Percentiles rank a stretch among this genome's conserved stretches.
Evolutionary conservation across 129 eudicot species (phyloP).

Genomic region (Tagetes patula): DNA sequence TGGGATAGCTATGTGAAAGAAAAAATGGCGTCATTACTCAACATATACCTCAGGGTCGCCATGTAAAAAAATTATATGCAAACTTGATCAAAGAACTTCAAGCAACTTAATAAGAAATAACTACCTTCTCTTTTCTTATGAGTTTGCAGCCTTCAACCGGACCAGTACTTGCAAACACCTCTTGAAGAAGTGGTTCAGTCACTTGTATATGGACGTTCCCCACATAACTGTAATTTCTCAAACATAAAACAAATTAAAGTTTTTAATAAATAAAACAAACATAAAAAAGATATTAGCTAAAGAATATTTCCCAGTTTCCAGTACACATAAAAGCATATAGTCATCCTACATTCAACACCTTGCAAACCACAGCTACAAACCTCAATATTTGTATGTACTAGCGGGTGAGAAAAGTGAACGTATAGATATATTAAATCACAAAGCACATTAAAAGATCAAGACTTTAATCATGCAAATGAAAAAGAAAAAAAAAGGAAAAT

Average conservation of each 20-base stretch:
- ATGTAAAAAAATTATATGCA: constrained; percentile 4
- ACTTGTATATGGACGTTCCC: constrained; percentile 86
- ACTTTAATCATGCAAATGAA: constrained; percentile 24
- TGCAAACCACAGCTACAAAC: constrained; percentile 16
- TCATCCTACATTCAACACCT: constrained; percentile 27
- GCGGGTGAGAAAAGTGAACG: constrained; percentile 11
- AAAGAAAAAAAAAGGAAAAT: not conserved
- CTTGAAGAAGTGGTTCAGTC: constrained; percentile 88
- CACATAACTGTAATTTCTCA: constrained; percentile 76
- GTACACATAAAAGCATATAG: constrained; percentile 23
- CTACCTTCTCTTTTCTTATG: constrained; percentile 72
- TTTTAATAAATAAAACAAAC: constrained; percentile 24
- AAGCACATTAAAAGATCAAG: constrained; percentile 17
- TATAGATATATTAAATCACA: constrained; percentile 5
- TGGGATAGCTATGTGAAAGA: constrained; percentile 9
- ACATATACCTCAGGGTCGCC: not conserved
- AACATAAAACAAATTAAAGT: constrained; percentile 38
- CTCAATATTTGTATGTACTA: not conserved
- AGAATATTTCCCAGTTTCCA: constrained; percentile 19
- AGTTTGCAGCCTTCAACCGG: constrained; percentile 90
- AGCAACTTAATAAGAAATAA: constrained; percentile 18
- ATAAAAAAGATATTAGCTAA: constrained; percentile 5
- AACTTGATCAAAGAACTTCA: not conserved
- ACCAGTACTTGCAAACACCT: constrained; percentile 79
- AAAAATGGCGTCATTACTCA: not conserved